A percentile compares a stretch with the other conserved stretches of the same genome.
These are phyloP conservation scores for Vigna hirtella DNA, from an alignment of 306 rosid genomes.

Conservation along the genomic window DNA sequence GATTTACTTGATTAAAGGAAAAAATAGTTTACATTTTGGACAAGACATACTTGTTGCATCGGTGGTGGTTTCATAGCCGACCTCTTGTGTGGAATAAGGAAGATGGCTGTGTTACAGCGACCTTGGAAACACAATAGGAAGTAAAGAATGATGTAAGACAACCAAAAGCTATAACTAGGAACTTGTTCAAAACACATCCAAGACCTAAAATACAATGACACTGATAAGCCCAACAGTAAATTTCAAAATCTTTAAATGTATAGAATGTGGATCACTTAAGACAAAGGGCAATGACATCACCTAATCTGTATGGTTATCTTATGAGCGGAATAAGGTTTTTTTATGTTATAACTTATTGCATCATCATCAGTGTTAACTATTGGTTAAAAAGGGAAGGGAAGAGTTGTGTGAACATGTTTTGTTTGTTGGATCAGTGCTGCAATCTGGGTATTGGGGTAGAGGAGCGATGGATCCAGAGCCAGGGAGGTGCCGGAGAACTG, in stretches of 20 bases:
- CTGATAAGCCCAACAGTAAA: background rate
- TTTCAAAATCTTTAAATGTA: background rate
- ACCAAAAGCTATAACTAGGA: no score
- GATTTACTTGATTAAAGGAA: background rate
- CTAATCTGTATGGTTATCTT: background rate
- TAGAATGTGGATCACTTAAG: background rate
- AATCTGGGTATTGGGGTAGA: slow-evolving; percentile 91
- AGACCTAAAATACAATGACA: no score
- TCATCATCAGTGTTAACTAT: slow-evolving; percentile 26
- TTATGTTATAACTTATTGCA: background rate
- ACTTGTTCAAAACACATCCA: background rate
- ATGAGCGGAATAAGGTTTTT: background rate
- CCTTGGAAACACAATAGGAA: background rate
- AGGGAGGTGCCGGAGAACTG: slow-evolving; percentile 94
- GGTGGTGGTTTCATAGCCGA: slow-evolving; percentile 34
- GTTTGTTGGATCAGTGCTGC: slow-evolving; percentile 61
- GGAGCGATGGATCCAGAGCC: slow-evolving; percentile 99
- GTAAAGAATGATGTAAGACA: no score
- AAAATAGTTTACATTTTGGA: slow-evolving; percentile 21
- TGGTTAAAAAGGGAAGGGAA: slow-evolving; percentile 32
- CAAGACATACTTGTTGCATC: slow-evolving; percentile 9
- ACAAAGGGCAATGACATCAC: background rate
- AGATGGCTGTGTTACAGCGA: background rate
- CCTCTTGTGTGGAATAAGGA: background rate
- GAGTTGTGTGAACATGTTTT: background rate